These are phyloP conservation scores for Rasamsonia emersonii DNA, from an alignment of 2,329 filamentous ascomycete genomes.

Conservation along the genomic window DNA sequence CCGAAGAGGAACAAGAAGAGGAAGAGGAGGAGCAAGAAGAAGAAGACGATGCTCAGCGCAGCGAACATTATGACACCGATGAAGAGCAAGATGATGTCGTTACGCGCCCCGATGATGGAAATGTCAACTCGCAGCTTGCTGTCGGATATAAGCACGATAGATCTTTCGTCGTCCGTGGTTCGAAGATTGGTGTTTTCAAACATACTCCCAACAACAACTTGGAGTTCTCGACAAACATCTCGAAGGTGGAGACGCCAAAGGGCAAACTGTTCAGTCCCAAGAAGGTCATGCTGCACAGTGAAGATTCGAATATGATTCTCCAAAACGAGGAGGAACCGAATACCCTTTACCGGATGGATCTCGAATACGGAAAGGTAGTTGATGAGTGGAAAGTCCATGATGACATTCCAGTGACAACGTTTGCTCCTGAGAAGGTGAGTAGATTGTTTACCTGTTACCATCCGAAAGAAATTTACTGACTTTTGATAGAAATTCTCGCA, in stretches of 20 bases:
- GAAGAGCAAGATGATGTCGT: conserved; percentile 73
- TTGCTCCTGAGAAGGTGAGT: conserved; percentile 74
- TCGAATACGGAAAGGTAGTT: conserved; percentile 95
- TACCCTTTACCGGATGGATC: conserved; percentile 91
- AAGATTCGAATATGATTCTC: conserved; percentile 81
- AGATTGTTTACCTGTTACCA: not conserved
- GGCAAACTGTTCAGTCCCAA: conserved; percentile 86
- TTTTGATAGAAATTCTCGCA: conserved; percentile 74
- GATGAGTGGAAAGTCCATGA: conserved; percentile 99
- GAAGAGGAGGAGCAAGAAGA: conserved; percentile 56
- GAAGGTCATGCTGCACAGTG: conserved; percentile 92
- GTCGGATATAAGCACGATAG: conserved; percentile 96
- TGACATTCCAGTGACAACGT: conserved; percentile 84
- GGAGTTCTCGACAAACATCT: conserved; percentile 95
- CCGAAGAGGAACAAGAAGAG: conserved; percentile 46
- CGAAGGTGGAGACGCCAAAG: conserved; percentile 80
- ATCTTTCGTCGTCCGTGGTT: conserved; percentile 92
- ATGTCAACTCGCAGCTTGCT: conserved; percentile 86
- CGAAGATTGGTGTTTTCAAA: conserved; percentile 98
- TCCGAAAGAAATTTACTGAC: conserved; percentile 18
- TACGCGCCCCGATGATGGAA: conserved; percentile 61
- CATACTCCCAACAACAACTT: conserved; percentile 87
- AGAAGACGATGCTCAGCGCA: conserved; percentile 56
- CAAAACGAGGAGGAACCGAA: conserved; percentile 78
- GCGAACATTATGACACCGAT: conserved; percentile 65